Percentiles rank a stretch among this genome's conserved stretches.
Evolutionary conservation across 2,329 filamentous ascomycete species (phyloP).

Genomic region (Fusarium domesticum): DNA sequence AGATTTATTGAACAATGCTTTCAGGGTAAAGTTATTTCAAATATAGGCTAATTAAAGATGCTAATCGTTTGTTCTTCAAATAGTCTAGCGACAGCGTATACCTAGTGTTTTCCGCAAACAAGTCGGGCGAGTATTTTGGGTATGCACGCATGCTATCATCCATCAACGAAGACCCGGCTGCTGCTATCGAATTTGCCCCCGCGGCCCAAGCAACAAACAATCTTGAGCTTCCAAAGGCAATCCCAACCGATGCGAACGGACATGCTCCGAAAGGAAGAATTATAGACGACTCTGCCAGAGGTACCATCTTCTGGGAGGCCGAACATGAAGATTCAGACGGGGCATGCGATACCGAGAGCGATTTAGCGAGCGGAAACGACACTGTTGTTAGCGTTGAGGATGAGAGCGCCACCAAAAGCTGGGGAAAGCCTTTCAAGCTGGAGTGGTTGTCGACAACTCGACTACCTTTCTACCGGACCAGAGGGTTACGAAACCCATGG

Average conservation of each 20-base stretch:
- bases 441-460: conserved; percentile 84
- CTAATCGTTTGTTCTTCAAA: neutral
- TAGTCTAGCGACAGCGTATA: conserved; percentile 81
- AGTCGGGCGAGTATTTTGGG: conserved; percentile 94
- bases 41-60: neutral
- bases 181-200: conserved; percentile 67
- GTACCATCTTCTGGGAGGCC: conserved; percentile 95
- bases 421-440: conserved; percentile 88
- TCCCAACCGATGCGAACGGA: conserved; percentile 73
- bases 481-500: conserved; percentile 87
- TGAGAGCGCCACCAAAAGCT: conserved; percentile 56
- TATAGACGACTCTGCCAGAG: conserved; percentile 88
- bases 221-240: conserved; percentile 72
- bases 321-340: conserved; percentile 56
- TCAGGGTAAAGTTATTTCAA: conserved; percentile 48
- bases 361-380: conserved; percentile 34
- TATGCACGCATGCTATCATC: conserved; percentile 87
- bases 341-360: conserved; percentile 44
- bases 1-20: conserved; percentile 75
- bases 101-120: conserved; percentile 93
- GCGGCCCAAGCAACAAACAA: conserved; percentile 58
- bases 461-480: conserved; percentile 83
- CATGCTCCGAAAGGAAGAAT: conserved; percentile 79
- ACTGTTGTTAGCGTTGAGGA: conserved; percentile 35
- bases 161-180: conserved; percentile 73